Percentiles rank a stretch among this genome's conserved stretches.
Conservation (phyloP, 495 filamentous ascomycete species). For the Penicillium pulvis region DNA sequence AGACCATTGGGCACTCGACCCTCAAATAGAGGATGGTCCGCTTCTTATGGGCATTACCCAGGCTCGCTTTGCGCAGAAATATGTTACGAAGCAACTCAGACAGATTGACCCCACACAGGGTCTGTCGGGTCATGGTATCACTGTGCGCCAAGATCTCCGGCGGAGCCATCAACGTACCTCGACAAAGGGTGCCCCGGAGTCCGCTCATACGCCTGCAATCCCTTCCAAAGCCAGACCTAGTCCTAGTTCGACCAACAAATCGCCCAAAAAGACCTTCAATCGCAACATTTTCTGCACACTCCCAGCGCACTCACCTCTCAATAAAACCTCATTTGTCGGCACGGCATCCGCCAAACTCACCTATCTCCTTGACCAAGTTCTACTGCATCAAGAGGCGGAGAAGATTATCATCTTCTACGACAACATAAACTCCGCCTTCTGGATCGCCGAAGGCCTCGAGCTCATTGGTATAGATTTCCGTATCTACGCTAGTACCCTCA, state of each 20-base stretch:
- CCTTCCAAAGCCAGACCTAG: constrained; percentile 19
- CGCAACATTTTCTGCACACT: constrained; percentile 39
- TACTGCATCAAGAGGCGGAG: constrained; percentile 64
- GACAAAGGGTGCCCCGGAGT: constrained; percentile 22
- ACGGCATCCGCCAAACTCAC: constrained; percentile 87
- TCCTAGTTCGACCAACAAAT: constrained; percentile 32
- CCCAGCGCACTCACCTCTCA: constrained; percentile 53
- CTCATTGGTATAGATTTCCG: constrained; percentile 71
- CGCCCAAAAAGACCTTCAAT: constrained; percentile 37
- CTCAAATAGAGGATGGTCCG: constrained; percentile 28
- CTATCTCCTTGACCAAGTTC: constrained; percentile 75
- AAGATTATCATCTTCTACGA: constrained; percentile 96
- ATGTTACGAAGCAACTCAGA: constrained; percentile 56
- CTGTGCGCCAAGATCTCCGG: constrained; percentile 33
- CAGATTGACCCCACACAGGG: constrained; percentile 50
- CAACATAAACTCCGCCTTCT: constrained; percentile 78
- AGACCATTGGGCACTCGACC: constrained; percentile 65
- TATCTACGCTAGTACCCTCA: constrained; percentile 79
- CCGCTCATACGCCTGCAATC: constrained; percentile 13
- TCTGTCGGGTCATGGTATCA: constrained; percentile 52
- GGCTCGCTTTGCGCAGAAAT: constrained; percentile 58
- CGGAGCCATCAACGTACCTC: constrained; percentile 22
- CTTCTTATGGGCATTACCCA: constrained; percentile 58
- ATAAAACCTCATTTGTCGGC: constrained; percentile 66
- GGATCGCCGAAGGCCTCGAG: constrained; percentile 81